Base-by-base conservation (phyloP, 305 asterid genomes). In the Solanum aculeatissimum region DNA sequence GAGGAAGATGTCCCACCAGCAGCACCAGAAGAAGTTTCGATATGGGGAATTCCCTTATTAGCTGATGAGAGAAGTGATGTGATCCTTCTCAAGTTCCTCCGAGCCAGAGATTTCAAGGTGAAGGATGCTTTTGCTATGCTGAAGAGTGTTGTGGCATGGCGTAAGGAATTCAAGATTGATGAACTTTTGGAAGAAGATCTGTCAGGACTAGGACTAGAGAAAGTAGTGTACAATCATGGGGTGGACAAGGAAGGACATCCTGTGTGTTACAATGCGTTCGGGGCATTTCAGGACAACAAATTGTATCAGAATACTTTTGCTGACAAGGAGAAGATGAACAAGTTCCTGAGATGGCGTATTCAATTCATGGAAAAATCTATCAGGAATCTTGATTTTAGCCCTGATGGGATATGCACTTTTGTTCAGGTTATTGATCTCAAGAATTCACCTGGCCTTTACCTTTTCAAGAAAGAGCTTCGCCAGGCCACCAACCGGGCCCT, bases 231-330 rank as follows among this genome's bases (percentile, higher is more conserved):
- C 84, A 85, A 91, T 43, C 95, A 97, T 65, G 99, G 98, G 0
- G 93, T 89, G 2, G 99, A 97, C 13, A 97, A 91, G 47, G 99
- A 95, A 81, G 97, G 96, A 2, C 99, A 97, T 87, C 97, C 96
- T 6, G 95, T 97, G 42, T 91, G 93, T 57, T 97, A 94, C 89
- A 97, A 97, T 63, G 95, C 98, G 14, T 92, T 92, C 53, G 98
- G 98, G 0, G 99, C 93, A 72, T 94, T 95, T 54, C 95, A 94
- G 86, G 93, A 97, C 32, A 97, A 97, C 87, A 97, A 95, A 47
- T 84, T 97, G 78, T 97, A 97, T 85, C 92, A 86, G 86, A 92
- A 84, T 83, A 91, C 97, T 16, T 93, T 97, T 79, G 93, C 97
- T 3, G 98, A 94, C 89, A 92, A 94, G 14, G 97, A 95, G 83